These are phyloP conservation scores for Blastobotrys apis DNA, from an alignment of 1,139 yeast genomes.

Conservation along the genomic window DNA sequence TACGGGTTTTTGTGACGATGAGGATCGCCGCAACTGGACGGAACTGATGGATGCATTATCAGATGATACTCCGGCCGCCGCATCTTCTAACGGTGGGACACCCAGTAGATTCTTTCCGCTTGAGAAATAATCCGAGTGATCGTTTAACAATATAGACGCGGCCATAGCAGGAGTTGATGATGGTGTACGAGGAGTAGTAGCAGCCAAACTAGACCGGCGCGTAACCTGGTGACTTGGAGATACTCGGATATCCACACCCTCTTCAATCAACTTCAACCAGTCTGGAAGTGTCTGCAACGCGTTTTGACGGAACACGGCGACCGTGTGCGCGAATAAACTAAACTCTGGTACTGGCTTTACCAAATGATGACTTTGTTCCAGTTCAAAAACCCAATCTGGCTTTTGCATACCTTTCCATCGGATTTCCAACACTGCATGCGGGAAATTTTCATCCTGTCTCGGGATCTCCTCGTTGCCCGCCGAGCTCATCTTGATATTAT, in stretches of 20 bases:
- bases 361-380: constrained; percentile 33
- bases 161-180: neutral
- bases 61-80: constrained; percentile 1
- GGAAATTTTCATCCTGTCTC: constrained; percentile 35
- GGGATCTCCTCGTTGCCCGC: constrained; percentile 5
- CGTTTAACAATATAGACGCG: constrained; percentile 15
- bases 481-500: constrained; percentile 37
- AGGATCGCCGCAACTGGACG: constrained; percentile 1
- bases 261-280: constrained; percentile 35
- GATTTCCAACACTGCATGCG: constrained; percentile 46
- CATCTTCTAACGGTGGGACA: constrained; percentile 7
- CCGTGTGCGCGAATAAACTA: constrained; percentile 36
- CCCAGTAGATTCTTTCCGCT: neutral
- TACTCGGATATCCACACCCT: constrained; percentile 33
- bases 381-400: constrained; percentile 37
- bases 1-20: constrained; percentile 31
- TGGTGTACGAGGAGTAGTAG: neutral
- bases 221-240: constrained; percentile 4
- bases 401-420: constrained; percentile 41
- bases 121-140: neutral
- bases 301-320: constrained; percentile 31
- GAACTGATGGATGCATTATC: constrained; percentile 10
- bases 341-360: constrained; percentile 36
- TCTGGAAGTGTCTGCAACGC: constrained; percentile 31
- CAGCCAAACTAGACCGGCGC: neutral